These are phyloP conservation scores for Antarctomyces pellizariae DNA, from an alignment of 495 filamentous ascomycete genomes.

Conservation along the genomic window DNA sequence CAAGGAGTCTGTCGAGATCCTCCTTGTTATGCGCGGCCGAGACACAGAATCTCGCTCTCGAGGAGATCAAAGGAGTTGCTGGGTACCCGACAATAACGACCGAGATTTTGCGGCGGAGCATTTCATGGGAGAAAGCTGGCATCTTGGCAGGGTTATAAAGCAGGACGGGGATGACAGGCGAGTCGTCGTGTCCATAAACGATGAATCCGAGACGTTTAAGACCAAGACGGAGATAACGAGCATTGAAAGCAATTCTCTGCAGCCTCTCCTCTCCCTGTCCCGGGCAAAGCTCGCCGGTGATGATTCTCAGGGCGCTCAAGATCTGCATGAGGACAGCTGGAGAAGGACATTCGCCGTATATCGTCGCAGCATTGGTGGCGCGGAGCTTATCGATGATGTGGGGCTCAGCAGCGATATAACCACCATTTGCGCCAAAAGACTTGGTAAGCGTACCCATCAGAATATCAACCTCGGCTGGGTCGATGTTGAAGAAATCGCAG, in stretches of 20 bases:
- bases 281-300: conserved; percentile 63
- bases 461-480: conserved; percentile 73
- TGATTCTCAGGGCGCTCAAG: conserved; percentile 57
- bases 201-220: conserved; percentile 95
- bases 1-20: conserved; percentile 74
- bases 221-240: conserved; percentile 84
- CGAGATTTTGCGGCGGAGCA: conserved; percentile 94
- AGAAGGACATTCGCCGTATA: conserved; percentile 72
- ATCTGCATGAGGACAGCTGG: conserved; percentile 83
- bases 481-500: conserved; percentile 89
- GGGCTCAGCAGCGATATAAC: conserved; percentile 82
- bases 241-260: conserved; percentile 94
- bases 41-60: conserved; percentile 84
- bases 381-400: conserved; percentile 78
- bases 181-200: conserved; percentile 90
- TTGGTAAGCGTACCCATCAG: conserved; percentile 97
- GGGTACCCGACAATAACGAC: conserved; percentile 96
- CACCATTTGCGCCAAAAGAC: conserved; percentile 94
- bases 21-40: conserved; percentile 95
- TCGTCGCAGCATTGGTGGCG: conserved; percentile 59
- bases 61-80: conserved; percentile 87
- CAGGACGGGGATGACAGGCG: conserved; percentile 81
- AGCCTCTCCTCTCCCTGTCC: conserved; percentile 91
- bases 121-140: conserved; percentile 92
- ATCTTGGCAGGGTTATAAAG: conserved; percentile 96